These are phyloP conservation scores for Solanum etuberosum DNA, from an alignment of 257 asterid genomes.

Conservation along the genomic window DNA sequence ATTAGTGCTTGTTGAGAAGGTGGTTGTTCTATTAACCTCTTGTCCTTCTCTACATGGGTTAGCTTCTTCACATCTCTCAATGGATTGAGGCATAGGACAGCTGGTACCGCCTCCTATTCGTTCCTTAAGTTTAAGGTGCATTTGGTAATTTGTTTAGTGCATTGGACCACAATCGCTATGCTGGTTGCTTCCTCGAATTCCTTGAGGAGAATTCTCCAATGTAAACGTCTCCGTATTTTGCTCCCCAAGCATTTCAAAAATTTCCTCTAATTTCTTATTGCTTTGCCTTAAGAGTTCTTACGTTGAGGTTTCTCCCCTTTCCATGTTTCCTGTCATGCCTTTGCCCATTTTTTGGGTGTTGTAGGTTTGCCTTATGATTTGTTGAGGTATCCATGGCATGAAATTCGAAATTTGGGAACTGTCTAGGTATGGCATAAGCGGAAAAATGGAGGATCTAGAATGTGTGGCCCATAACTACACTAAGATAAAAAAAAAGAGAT, in stretches of 20 bases:
- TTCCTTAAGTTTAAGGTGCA: too few relatives aligned
- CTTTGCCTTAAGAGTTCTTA: background rate
- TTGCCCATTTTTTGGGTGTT: too few relatives aligned
- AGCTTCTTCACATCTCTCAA: too few relatives aligned
- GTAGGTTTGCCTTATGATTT: background rate
- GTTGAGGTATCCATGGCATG: background rate
- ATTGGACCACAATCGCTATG: too few relatives aligned
- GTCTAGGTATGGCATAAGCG: background rate
- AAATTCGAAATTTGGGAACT: background rate
- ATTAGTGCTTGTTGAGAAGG: background rate
- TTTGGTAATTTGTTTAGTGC: too few relatives aligned
- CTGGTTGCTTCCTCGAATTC: too few relatives aligned
- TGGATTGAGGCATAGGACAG: background rate
- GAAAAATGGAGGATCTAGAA: background rate
- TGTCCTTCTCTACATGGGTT: background rate
- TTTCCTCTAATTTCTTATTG: background rate
- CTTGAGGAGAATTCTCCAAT: too few relatives aligned
- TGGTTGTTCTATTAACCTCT: background rate
- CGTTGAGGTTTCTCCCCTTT: background rate
- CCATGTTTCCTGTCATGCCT: background rate
- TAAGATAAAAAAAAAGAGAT: too few relatives aligned
- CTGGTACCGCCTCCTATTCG: too few relatives aligned
- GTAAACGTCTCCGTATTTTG: too few relatives aligned
- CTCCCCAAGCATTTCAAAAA: background rate
- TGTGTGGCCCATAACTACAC: background rate